Percentiles rank a stretch among this genome's conserved stretches.
phyloP scores from a whole-genome alignment of 768 basidiomycete species.

The Boletus reticulatus region DNA sequence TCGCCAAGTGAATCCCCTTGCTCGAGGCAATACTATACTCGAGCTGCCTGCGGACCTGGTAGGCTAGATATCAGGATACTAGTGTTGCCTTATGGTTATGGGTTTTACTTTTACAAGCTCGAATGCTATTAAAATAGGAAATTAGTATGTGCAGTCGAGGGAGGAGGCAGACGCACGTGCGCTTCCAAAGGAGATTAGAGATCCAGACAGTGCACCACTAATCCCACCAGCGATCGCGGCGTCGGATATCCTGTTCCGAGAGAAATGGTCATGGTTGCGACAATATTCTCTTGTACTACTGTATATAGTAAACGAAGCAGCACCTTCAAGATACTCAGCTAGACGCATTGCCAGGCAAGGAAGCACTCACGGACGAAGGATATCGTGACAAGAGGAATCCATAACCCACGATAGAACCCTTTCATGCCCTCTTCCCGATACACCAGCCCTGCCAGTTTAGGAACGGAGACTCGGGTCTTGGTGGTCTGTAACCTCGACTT shows the following conservation, averaged over 20 bases:
- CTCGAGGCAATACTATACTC: conserved; percentile 88
- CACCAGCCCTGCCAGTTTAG: conserved; percentile 65
- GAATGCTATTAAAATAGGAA: conserved; percentile 52
- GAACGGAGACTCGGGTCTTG: conserved; percentile 70
- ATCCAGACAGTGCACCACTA: conserved; percentile 85
- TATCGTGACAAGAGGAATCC: conserved; percentile 93
- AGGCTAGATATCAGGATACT: conserved; percentile 11
- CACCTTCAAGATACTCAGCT: conserved; percentile 47
- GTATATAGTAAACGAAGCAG: conserved; percentile 91
- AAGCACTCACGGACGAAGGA: conserved; percentile 86
- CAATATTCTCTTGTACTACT: conserved; percentile 78
- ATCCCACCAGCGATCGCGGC: conserved; percentile 77
- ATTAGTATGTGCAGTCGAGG: conserved; percentile 20
- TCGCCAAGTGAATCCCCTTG: conserved; percentile 66
- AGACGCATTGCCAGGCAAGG: conserved; percentile 1
- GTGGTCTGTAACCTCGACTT: conserved; percentile 91
- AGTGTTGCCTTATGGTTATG: neutral
- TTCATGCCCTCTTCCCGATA: conserved; percentile 83
- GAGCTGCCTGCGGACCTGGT: conserved; percentile 82
- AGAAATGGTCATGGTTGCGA: conserved; percentile 55
- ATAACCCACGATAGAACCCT: conserved; percentile 88
- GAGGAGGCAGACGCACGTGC: conserved; percentile 61
- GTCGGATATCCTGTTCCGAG: conserved; percentile 58
- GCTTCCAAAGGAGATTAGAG: conserved; percentile 85
- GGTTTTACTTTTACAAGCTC: conserved; percentile 87